A percentile compares a stretch with the other conserved stretches of the same genome.
Evolutionary conservation across 176 grass and related monocot genomes (phyloP).

Genomic region (Coix lacrymajobi): DNA sequence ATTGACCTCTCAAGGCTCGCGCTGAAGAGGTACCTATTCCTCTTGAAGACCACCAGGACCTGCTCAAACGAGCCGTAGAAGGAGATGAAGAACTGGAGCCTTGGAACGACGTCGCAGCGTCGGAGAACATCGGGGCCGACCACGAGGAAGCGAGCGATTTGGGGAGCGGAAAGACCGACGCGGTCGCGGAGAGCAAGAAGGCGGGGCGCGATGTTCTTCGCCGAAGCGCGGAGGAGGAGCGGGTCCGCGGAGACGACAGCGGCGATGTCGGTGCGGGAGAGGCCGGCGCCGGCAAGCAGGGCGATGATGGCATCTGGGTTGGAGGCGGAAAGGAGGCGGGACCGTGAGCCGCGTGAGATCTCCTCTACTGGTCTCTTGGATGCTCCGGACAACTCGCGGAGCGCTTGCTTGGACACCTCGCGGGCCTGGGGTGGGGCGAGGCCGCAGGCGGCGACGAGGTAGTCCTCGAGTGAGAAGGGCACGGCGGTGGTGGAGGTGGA

Average conservation of each 20-base stretch:
- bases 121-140: neutral
- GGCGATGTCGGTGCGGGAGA: neutral
- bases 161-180: neutral
- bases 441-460: neutral
- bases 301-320: neutral
- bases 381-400: too few species aligned
- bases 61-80: too few species aligned
- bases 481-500: too few species aligned
- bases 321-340: neutral
- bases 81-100: too few species aligned
- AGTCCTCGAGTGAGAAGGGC: neutral
- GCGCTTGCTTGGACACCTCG: neutral
- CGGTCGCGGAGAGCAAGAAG: neutral
- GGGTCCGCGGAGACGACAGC: neutral
- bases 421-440: neutral
- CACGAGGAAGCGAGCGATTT: neutral
- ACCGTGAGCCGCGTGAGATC: too few species aligned
- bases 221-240: neutral
- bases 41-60: too few species aligned
- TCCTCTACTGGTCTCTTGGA: neutral
- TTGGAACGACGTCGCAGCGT: too few species aligned
- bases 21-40: too few species aligned
- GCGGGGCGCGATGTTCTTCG: neutral
- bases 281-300: neutral
- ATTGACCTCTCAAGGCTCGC: neutral